Conservation (phyloP, 306 rosid species). For the Abrus precatorius region DNA sequence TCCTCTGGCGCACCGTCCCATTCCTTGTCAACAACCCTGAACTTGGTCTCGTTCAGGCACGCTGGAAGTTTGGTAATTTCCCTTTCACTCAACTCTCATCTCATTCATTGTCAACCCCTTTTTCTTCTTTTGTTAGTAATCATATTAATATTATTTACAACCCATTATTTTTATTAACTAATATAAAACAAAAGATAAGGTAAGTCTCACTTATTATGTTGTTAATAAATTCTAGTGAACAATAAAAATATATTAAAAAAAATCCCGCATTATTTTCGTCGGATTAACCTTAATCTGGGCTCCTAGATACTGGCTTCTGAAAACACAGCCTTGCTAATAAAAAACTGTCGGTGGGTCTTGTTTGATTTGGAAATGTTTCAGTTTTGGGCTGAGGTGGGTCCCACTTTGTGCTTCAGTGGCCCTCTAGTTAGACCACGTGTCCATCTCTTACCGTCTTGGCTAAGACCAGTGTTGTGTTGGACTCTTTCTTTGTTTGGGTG, state of each 20-base stretch:
- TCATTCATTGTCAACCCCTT: neutral
- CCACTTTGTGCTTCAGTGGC: slow-evolving; percentile 4
- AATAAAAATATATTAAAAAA: too few species aligned
- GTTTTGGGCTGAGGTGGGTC: slow-evolving; percentile 21
- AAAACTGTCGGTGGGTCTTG: slow-evolving; percentile 58
- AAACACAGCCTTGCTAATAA: neutral
- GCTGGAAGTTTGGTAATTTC: slow-evolving; percentile 85
- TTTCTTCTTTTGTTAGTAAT: neutral
- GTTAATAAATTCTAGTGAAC: too few species aligned
- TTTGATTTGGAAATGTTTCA: slow-evolving; percentile 30
- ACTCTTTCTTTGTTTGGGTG: slow-evolving; percentile 14
- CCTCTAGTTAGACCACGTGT: slow-evolving; percentile 20
- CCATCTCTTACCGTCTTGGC: neutral
- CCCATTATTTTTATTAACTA: too few species aligned
- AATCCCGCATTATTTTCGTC: too few species aligned
- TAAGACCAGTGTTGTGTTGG: slow-evolving; percentile 17
- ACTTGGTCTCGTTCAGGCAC: slow-evolving; percentile 79
- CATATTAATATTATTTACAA: too few species aligned
- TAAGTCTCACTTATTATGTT: too few species aligned
- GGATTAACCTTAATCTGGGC: neutral
- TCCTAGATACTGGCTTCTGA: neutral
- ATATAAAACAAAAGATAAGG: too few species aligned
- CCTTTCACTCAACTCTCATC: neutral
- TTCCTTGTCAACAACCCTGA: slow-evolving; percentile 74
- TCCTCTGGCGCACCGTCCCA: slow-evolving; percentile 78